Base-by-base conservation (phyloP, 148 eudicot genomes). In the Silene conica region DNA sequence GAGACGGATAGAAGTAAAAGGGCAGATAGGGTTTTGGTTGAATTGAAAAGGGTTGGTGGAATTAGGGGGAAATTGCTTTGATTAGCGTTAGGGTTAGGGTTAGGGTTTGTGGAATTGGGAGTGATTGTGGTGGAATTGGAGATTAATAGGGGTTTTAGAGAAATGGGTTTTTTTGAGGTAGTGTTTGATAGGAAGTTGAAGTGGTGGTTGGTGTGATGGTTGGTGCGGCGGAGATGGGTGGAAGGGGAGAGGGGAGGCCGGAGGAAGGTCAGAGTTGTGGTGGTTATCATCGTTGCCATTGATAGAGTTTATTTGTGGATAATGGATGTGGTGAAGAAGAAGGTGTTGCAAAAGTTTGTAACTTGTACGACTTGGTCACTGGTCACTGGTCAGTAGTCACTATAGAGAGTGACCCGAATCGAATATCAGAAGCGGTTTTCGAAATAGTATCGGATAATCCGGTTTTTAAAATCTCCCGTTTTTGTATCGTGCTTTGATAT, bases 11-110 rank as follows among this genome's bases (percentile, higher is more conserved):
- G 56, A 4, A 71, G 50, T 28, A 77, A 54, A 12, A 78, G 80
- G 76, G 72, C 2, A 5, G 80, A 34, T n/a, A 78, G 73, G 80
- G 80, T 78, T 78, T 78, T 67, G 72, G 80, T 78, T 59, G 73
- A 78, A 67, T 67, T 46, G 58, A 74, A 15, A 52, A 66, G 67
- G 6, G 71, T 18, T 25, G 12, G 25, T 23, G 71, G 66, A 72
- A 22, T 34, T 66, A 73, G 68, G 25, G 73, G 54, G 34, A 41
- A 19, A 38, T 67, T 8, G 69, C 11, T 3, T n/a, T 52, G 25
- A 19, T 65, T 55, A 54, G 71, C 66, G 72, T 67, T 63, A 26
- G 64, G 25, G 31, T 65, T 55, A 54, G 71, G 72, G 72, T 67
- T 63, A 26, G 60, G 77, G 58, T 63, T 66, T 71, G 59, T 20